Percentiles rank a stretch among this genome's conserved stretches.
Evolutionary conservation across 768 basidiomycete genomes (phyloP).

Genomic region (Gelatoporia subvermispora): DNA sequence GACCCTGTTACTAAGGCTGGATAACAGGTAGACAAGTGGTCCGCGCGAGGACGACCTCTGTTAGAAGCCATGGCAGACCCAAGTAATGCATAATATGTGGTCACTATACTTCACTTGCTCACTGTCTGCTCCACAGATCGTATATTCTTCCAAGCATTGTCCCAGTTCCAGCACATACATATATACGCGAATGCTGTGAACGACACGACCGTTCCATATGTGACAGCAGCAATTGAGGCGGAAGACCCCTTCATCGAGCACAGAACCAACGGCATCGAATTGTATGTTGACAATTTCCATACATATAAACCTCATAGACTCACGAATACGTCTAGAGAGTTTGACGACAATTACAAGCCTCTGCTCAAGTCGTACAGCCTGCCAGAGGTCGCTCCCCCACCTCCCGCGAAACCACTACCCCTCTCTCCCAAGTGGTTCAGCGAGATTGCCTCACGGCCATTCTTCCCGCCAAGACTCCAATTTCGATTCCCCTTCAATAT

Average conservation of each 20-base stretch:
- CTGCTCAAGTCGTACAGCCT: slow-evolving; percentile 50
- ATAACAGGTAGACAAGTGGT: slow-evolving; percentile 57
- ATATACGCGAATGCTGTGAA: slow-evolving; percentile 81
- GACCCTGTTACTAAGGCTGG: slow-evolving; percentile 41
- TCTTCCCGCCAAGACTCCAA: slow-evolving; percentile 58
- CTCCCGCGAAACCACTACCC: slow-evolving; percentile 36
- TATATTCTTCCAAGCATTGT: slow-evolving; percentile 71
- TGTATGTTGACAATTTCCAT: slow-evolving; percentile 35
- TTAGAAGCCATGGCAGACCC: slow-evolving; percentile 81
- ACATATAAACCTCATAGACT: background rate
- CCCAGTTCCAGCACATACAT: slow-evolving; percentile 59
- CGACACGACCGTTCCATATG: slow-evolving; percentile 79
- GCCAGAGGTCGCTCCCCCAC: slow-evolving; percentile 26
- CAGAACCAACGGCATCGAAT: slow-evolving; percentile 50
- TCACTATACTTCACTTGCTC: background rate
- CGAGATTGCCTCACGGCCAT: slow-evolving; percentile 34
- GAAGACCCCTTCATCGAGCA: slow-evolving; percentile 62
- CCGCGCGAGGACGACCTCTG: slow-evolving; percentile 57
- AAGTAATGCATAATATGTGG: slow-evolving; percentile 28
- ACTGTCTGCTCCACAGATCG: slow-evolving; percentile 39
- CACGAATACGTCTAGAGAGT: slow-evolving; percentile 34
- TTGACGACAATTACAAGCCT: slow-evolving; percentile 51
- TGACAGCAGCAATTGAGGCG: slow-evolving; percentile 68
- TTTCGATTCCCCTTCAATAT: slow-evolving; percentile 66
- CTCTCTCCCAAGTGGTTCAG: slow-evolving; percentile 45